These are phyloP conservation scores for Globisporangium middletonii DNA, from an alignment of 352 stramenopile genomes.

Conservation along the genomic window DNA sequence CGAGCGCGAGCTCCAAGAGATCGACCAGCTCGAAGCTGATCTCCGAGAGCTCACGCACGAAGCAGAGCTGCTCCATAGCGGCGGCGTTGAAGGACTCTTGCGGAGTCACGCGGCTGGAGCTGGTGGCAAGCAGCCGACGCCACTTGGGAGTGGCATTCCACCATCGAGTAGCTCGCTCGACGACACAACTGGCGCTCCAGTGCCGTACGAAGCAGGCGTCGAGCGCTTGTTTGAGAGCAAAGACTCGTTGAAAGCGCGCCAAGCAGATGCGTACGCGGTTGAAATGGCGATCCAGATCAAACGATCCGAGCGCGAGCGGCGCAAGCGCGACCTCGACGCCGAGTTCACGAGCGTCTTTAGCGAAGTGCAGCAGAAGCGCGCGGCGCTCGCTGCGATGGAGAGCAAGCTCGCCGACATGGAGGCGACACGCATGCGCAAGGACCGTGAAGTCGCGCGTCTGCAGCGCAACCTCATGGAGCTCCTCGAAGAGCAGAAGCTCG, in stretches of 20 bases:
- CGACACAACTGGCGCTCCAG: background rate
- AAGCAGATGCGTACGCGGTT: constrained; percentile 85
- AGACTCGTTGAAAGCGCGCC: constrained; percentile 33
- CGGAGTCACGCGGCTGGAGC: constrained; percentile 13
- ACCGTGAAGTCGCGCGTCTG: constrained; percentile 89
- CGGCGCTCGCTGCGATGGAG: constrained; percentile 74
- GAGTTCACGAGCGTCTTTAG: constrained; percentile 89
- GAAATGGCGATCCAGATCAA: constrained; percentile 94
- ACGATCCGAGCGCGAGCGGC: constrained; percentile 85
- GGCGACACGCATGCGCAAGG: constrained; percentile 87
- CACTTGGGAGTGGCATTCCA: constrained; percentile 50
- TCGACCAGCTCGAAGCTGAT: constrained; percentile 90
- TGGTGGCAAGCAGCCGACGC: constrained; percentile 16
- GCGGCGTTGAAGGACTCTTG: constrained; percentile 49
- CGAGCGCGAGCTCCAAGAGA: constrained; percentile 89
- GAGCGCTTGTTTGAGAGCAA: constrained; percentile 48
- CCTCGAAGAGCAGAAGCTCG: constrained; percentile 91
- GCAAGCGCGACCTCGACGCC: constrained; percentile 88
- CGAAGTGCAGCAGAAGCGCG: constrained; percentile 88
- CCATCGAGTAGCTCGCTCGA: no score
- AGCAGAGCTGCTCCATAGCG: constrained; percentile 71
- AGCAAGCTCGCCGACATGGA: constrained; percentile 91
- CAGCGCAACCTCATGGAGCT: constrained; percentile 92
- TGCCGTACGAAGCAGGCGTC: constrained; percentile 39
- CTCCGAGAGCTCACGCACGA: constrained; percentile 90